Conservation (phyloP, 1,284 basidiomycete species). For the Lignosus rhinocerotis region DNA sequence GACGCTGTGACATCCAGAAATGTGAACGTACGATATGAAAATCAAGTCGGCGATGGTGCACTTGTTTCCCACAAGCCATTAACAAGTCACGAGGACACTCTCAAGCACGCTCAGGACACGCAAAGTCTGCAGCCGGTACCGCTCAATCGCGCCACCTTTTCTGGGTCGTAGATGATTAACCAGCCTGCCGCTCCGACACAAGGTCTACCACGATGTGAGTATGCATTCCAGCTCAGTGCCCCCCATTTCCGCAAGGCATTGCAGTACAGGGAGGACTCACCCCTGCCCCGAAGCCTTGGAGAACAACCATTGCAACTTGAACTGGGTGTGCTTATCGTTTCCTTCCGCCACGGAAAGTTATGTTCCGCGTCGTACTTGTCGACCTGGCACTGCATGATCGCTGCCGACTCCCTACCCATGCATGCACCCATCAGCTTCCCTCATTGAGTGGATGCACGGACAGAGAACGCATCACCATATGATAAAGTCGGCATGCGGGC, state of each 20-base stretch:
- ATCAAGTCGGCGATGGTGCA: slow-evolving; percentile 9
- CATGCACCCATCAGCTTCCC: background rate
- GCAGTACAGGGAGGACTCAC: slow-evolving; percentile 2
- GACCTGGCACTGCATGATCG: slow-evolving; percentile 36
- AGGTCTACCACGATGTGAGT: slow-evolving; percentile 1
- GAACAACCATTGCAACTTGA: slow-evolving; percentile 32
- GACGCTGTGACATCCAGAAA: background rate
- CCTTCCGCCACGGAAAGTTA: slow-evolving; percentile 26
- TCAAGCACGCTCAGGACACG: slow-evolving; percentile 37
- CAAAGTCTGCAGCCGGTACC: slow-evolving; percentile 17
- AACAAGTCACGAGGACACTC: slow-evolving; percentile 15
- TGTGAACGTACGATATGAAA: slow-evolving; percentile 3
- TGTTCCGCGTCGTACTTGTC: slow-evolving; percentile 28
- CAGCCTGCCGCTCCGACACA: slow-evolving; percentile 13
- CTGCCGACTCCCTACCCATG: slow-evolving; percentile 34
- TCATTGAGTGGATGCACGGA: background rate
- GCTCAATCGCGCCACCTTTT: slow-evolving; percentile 26
- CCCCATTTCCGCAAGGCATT: background rate
- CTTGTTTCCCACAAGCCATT: slow-evolving; percentile 10
- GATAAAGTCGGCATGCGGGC: slow-evolving; percentile 33
- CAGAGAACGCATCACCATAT: slow-evolving; percentile 6
- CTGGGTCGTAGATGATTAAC: slow-evolving; percentile 4
- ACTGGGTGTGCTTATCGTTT: slow-evolving; percentile 24
- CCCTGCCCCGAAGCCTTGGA: slow-evolving; percentile 35
- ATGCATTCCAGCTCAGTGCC: background rate